Percentiles rank a stretch among this genome's conserved stretches.
phyloP scores from a whole-genome alignment of 2,329 filamentous ascomycete genomes.

The Apiospora saccharicola region DNA sequence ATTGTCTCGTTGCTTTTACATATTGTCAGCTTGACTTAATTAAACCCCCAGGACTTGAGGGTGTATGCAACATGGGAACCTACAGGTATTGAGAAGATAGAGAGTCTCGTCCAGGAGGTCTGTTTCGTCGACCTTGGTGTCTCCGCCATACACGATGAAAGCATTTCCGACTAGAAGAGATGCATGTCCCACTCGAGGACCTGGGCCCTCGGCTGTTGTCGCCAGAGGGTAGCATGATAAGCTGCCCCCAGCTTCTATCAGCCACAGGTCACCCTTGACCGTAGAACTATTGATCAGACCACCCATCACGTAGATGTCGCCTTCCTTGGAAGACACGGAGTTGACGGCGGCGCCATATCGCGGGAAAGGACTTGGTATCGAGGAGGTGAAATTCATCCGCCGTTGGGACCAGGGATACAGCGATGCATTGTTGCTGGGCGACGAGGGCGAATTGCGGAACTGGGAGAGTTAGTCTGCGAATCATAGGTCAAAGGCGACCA shows the following conservation, averaged over 20 bases:
- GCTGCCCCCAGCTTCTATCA: constrained; percentile 89
- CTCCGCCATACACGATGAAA: constrained; percentile 98
- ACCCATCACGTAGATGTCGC: constrained; percentile 97
- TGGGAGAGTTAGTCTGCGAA: constrained; percentile 37
- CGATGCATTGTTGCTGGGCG: constrained; percentile 71
- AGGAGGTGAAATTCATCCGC: constrained; percentile 83
- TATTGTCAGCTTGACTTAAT: constrained; percentile 17
- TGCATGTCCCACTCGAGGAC: constrained; percentile 91
- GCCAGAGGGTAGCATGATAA: constrained; percentile 91
- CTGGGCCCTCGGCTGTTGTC: constrained; percentile 92
- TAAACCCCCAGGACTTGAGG: not conserved
- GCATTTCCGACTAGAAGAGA: constrained; percentile 96
- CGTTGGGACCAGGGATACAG: constrained; percentile 97
- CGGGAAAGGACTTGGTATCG: constrained; percentile 87
- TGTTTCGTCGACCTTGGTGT: constrained; percentile 94
- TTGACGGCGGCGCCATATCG: constrained; percentile 98
- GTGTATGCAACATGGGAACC: constrained; percentile 46
- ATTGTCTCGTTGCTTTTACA: constrained; percentile 86
- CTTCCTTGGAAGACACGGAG: constrained; percentile 90
- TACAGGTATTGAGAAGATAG: constrained; percentile 97
- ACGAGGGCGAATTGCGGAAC: constrained; percentile 56
- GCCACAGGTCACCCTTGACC: constrained; percentile 97
- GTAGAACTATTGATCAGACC: constrained; percentile 93
- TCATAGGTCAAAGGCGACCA: constrained; percentile 25
- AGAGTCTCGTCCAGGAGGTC: constrained; percentile 94